Evolutionary conservation across 441 rosid genomes (phyloP).

Genomic region (Bocquillonia castaneifolia): DNA sequence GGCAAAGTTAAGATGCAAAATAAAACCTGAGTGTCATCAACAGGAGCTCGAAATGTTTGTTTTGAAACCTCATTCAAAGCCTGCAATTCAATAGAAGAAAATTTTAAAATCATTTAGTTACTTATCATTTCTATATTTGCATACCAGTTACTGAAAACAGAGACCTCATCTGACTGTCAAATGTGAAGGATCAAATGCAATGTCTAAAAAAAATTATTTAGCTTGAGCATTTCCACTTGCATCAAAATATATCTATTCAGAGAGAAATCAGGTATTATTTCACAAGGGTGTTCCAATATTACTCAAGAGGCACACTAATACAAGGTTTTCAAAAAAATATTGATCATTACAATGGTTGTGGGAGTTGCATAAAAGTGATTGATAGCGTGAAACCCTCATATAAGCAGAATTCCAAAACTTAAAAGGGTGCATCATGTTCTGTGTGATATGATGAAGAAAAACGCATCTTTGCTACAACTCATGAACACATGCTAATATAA

Average conservation of each 20-base stretch:
- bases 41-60: slow-evolving; percentile 44
- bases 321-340: neutral
- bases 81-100: slow-evolving; percentile 31
- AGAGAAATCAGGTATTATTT: too few species aligned
- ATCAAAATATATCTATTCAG: neutral
- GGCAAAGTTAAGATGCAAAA: slow-evolving; percentile 11
- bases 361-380: neutral
- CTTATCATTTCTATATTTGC: neutral
- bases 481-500: neutral
- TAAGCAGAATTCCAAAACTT: neutral
- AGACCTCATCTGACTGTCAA: neutral
- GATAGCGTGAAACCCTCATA: neutral
- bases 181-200: slow-evolving; percentile 1
- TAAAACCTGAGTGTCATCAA: slow-evolving; percentile 55
- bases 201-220: neutral
- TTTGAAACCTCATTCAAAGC: slow-evolving; percentile 27
- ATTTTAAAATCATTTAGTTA: slow-evolving; percentile 8
- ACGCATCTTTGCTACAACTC: too few species aligned
- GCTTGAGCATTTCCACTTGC: neutral
- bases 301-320: neutral
- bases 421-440: neutral
- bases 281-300: too few species aligned
- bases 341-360: neutral
- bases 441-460: neutral
- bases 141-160: neutral